Conservation (phyloP, 305 asterid species). For the Rubia tinctorum region DNA sequence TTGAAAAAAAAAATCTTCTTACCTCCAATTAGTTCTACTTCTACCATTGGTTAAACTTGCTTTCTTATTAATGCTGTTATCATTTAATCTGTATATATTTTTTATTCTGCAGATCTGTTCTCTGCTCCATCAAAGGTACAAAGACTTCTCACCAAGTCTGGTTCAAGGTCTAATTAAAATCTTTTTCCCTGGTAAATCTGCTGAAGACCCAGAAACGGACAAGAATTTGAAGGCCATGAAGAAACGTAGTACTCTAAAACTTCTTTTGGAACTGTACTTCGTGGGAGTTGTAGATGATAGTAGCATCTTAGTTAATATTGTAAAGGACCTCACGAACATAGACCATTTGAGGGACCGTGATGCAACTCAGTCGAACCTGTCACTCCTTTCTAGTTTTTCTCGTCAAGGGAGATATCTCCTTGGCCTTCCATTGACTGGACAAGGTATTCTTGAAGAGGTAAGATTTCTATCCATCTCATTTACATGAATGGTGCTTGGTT, state of each 20-base stretch:
- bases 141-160: slow-evolving; percentile 86
- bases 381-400: slow-evolving; percentile 97
- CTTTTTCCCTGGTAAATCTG: slow-evolving; percentile 74
- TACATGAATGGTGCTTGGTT: neutral
- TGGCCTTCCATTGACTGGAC: slow-evolving; percentile 77
- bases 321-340: slow-evolving; percentile 82
- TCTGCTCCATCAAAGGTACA: slow-evolving; percentile 97
- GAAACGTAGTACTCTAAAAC: slow-evolving; percentile 96
- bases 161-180: slow-evolving; percentile 93
- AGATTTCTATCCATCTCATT: slow-evolving; percentile 12
- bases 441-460: slow-evolving; percentile 90
- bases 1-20: neutral
- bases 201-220: slow-evolving; percentile 85
- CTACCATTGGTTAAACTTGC: neutral
- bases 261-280: slow-evolving; percentile 90
- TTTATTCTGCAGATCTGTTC: slow-evolving; percentile 77
- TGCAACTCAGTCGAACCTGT: slow-evolving; percentile 90
- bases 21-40: neutral
- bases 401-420: slow-evolving; percentile 95
- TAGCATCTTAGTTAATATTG: slow-evolving; percentile 66
- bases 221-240: slow-evolving; percentile 90
- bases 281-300: slow-evolving; percentile 91
- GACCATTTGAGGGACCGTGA: slow-evolving; percentile 98
- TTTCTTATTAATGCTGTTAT: slow-evolving; percentile 4
- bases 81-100: slow-evolving; percentile 14